A percentile compares a stretch with the other conserved stretches of the same genome.
phyloP scores from a whole-genome alignment of 139 green algal genomes.

The Volvox africanus region DNA sequence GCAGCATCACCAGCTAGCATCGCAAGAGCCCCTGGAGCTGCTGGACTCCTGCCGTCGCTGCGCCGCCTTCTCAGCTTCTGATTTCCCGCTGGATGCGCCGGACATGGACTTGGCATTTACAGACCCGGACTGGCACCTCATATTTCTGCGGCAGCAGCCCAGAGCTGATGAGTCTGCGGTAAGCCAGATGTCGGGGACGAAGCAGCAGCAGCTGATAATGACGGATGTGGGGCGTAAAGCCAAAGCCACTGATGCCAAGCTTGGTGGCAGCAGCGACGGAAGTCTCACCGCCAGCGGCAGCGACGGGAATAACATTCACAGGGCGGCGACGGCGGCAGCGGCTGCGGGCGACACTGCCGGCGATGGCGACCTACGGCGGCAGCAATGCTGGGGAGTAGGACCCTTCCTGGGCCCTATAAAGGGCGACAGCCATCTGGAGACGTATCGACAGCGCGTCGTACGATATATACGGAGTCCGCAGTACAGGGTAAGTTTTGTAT shows the following conservation, averaged over 20 bases:
- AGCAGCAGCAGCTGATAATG: neutral
- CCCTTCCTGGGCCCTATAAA: neutral
- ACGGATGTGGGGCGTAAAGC: neutral
- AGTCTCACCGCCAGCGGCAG: too few species aligned
- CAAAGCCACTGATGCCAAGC: neutral
- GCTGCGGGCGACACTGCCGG: too few species aligned
- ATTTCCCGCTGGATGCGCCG: neutral
- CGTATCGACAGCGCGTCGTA: neutral
- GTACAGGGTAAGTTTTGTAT: constrained; percentile 17
- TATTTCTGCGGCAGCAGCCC: neutral
- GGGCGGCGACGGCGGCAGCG: too few species aligned
- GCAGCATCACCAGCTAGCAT: neutral
- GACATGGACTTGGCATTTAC: neutral
- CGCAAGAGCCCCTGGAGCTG: too few species aligned
- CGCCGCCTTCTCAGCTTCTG: constrained; percentile 1
- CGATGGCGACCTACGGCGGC: neutral
- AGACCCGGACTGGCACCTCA: neutral
- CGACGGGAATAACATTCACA: too few species aligned
- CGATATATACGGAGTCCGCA: constrained; percentile 18
- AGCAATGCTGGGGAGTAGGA: neutral
- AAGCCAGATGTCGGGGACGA: too few species aligned
- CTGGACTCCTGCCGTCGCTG: constrained; percentile 44
- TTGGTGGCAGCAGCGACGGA: neutral
- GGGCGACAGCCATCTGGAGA: neutral
- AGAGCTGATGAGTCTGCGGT: too few species aligned